Evolutionary conservation across 257 asterid species (phyloP), one percentile per base, ranked within the genome.

Genomic region (Solanum chaucha): DNA sequence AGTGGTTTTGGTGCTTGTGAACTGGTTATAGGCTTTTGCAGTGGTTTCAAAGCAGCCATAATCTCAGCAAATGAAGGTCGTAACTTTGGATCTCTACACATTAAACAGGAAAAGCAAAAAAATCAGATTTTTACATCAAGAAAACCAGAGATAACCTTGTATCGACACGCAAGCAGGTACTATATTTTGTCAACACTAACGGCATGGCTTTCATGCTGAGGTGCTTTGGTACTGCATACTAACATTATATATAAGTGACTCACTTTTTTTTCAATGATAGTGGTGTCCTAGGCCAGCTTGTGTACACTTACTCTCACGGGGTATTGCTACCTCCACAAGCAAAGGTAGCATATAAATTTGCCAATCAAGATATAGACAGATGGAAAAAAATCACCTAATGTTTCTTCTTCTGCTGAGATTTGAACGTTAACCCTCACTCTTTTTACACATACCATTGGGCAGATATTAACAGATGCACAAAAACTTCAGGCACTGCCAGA

Each of bases 21-120:
- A 87, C 92, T 89, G 9, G 93, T 86, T 26, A 89, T 88, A 38
- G 98, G 93, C 93, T 94, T 96, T 90, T 94, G 98, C 86, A 97
- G 92, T 6, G 97, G 99, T 86, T 93, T 97, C 77, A 97, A 74
- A 61, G 97, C 95, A 70, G 97, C 96, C 97, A 97, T 97, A 34
- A 97, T 97, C 89, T 97, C 96, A 26, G 94, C 88, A 86, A 97
- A 97, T 8, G 99, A 90, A 40, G 99, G 99, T 86, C 99, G 91
- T 87, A 93, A 87, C 44, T 88, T 94, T 70, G 98, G 95, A 88
- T 97, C 98, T 85, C 99, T 97, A 72, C 90, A 89, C 67, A 48
- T 48, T 26, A 46, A 48, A 24, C 85, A 80, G 67, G 85, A 17
- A 80, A 35, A 70, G 36, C 6, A n/a, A 17, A 20, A 51, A n/a